Evolutionary conservation across 192 early-diverging fungal genomes (phyloP).

Genomic region (Coemansia sp.): DNA sequence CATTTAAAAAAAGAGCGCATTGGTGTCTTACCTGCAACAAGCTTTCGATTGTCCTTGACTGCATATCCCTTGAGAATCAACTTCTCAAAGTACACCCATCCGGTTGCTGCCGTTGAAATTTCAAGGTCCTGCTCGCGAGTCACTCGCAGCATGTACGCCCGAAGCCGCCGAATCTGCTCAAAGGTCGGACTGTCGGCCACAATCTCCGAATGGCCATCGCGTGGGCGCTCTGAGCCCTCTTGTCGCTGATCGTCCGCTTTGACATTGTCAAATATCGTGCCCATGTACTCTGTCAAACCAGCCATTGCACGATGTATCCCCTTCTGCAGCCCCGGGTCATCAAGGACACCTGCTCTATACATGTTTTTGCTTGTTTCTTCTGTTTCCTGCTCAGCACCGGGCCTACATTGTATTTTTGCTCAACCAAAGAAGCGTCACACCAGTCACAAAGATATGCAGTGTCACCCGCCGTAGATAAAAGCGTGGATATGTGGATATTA

Average conservation of each 20-base stretch:
- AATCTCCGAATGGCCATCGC: conserved; percentile 75
- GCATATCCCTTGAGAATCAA: conserved; percentile 76
- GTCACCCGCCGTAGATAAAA: background rate
- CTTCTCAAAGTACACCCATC: conserved; percentile 96
- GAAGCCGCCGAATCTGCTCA: conserved; percentile 83
- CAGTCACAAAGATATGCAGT: background rate
- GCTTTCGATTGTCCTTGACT: conserved; percentile 67
- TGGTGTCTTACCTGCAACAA: conserved; percentile 43
- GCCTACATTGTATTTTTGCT: background rate
- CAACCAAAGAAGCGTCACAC: background rate
- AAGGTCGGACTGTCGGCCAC: conserved; percentile 73
- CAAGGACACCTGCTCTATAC: conserved; percentile 50
- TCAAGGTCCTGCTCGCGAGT: conserved; percentile 74
- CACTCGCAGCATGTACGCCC: conserved; percentile 68
- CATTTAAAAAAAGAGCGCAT: background rate
- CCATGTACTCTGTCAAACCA: conserved; percentile 79
- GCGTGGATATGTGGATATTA: background rate
- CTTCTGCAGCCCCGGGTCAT: conserved; percentile 81
- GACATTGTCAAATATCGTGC: conserved; percentile 79
- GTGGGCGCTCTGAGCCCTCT: conserved; percentile 85
- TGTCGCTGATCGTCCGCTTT: conserved; percentile 79
- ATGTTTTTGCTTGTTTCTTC: background rate
- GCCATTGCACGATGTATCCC: conserved; percentile 75
- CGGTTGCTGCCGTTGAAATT: conserved; percentile 81
- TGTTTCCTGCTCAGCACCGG: conserved; percentile 18